These are phyloP conservation scores for Nemania sp. DNA, from an alignment of 2,329 filamentous ascomycete species.

Conservation along the genomic window DNA sequence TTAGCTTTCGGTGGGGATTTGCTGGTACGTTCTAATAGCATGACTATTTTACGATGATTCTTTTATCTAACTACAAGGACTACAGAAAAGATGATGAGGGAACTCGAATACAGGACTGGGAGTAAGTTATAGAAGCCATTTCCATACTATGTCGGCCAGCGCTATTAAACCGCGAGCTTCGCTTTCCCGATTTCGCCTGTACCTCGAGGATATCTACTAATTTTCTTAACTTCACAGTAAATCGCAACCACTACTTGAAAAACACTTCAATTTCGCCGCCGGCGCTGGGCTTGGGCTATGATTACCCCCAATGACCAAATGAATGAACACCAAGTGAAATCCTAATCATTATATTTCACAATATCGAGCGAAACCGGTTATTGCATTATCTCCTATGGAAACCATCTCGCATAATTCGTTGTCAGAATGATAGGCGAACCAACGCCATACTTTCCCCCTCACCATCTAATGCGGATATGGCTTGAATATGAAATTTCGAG, in stretches of 20 bases:
- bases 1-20: conserved; percentile 52
- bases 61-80: conserved; percentile 23
- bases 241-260: conserved; percentile 48
- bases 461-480: background rate
- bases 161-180: background rate
- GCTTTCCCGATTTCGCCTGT: background rate
- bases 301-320: conserved; percentile 1
- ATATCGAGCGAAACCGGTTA: background rate
- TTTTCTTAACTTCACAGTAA: conserved; percentile 27
- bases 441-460: background rate
- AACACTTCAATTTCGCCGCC: conserved; percentile 36
- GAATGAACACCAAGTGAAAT: background rate
- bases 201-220: background rate
- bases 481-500: background rate
- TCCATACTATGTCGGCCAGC: background rate
- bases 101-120: conserved; percentile 47
- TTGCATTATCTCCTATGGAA: background rate
- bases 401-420: background rate
- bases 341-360: background rate
- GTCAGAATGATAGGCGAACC: background rate
- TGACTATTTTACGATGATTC: too few species aligned
- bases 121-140: conserved; percentile 31
- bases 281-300: conserved; percentile 29
- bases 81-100: conserved; percentile 51
- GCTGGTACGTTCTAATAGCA: conserved; percentile 48